Evolutionary conservation across 257 asterid genomes (phyloP).

Genomic region (Solanum lycopersicoides): DNA sequence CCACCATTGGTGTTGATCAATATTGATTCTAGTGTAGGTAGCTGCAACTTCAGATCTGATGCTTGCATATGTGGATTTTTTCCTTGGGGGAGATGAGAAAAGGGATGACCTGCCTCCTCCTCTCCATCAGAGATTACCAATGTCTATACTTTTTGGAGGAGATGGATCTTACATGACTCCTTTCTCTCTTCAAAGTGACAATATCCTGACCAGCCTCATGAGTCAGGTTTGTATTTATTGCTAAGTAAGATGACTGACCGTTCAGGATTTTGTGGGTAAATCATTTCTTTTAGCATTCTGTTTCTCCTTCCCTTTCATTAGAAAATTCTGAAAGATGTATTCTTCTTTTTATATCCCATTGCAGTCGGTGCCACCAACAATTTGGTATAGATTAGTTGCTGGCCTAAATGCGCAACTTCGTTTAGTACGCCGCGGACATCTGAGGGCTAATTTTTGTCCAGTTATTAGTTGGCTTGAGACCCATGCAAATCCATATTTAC

Average conservation of each 20-base stretch:
- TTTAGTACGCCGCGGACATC: conserved; percentile 65
- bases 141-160: conserved; percentile 78
- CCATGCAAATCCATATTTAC: conserved; percentile 60
- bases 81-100: conserved; percentile 95
- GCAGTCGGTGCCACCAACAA: conserved; percentile 85
- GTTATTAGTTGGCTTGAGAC: conserved; percentile 74
- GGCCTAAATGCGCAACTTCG: conserved; percentile 93
- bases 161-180: conserved; percentile 93
- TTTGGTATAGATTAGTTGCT: conserved; percentile 80
- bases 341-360: conserved; percentile 7
- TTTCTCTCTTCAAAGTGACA: conserved; percentile 69
- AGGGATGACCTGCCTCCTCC: conserved; percentile 79
- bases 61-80: conserved; percentile 81
- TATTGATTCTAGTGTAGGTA: conserved; percentile 31
- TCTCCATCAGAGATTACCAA: conserved; percentile 73
- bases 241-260: not conserved
- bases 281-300: not conserved
- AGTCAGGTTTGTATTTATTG: conserved; percentile 53
- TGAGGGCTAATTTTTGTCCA: conserved; percentile 52
- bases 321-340: not conserved
- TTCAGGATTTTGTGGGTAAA: not conserved
- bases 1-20: not conserved
- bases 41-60: conserved; percentile 82
- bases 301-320: not conserved
- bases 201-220: conserved; percentile 64